A percentile compares a stretch with the other conserved stretches of the same genome.
These are phyloP conservation scores for Cladophialophora bantiana DNA, from an alignment of 2,329 filamentous ascomycete species.

Conservation along the genomic window DNA sequence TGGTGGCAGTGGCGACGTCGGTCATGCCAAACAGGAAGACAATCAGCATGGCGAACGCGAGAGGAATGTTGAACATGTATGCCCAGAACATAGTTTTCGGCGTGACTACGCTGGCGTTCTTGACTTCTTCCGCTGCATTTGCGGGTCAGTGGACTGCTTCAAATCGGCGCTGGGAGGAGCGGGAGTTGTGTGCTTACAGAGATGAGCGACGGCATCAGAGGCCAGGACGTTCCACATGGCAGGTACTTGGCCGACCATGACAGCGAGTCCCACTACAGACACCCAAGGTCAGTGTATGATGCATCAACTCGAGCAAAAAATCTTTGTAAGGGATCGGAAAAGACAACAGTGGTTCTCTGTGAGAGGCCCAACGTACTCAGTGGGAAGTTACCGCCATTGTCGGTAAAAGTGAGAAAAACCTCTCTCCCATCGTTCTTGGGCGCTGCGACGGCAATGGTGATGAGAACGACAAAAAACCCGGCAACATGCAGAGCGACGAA, in stretches of 20 bases:
- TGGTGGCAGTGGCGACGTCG: conserved; percentile 46
- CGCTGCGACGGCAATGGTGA: conserved; percentile 46
- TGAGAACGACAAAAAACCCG: conserved; percentile 46
- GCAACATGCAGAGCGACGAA: conserved; percentile 50
- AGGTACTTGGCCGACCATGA: conserved; percentile 50
- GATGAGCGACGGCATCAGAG: conserved; percentile 45
- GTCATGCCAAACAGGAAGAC: conserved; percentile 52
- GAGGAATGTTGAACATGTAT: conserved; percentile 53
- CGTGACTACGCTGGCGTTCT: conserved; percentile 54
- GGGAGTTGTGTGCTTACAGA: conserved; percentile 37
- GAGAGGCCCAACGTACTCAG: conserved; percentile 9
- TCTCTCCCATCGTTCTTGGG: conserved; percentile 42
- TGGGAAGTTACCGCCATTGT: conserved; percentile 43
- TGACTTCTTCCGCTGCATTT: conserved; percentile 56
- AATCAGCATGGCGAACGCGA: conserved; percentile 55
- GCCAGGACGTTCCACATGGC: conserved; percentile 45
- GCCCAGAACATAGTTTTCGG: conserved; percentile 52
- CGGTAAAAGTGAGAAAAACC: conserved; percentile 49
- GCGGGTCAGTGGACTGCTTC: conserved; percentile 4
- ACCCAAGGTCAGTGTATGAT: not conserved
- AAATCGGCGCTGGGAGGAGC: not conserved
- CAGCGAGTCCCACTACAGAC: conserved; percentile 44
- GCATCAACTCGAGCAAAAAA: not conserved
- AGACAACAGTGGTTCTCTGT: not conserved
- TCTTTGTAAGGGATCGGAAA: not conserved